Evolutionary conservation across 2,329 filamentous ascomycete species (phyloP).

Genomic region (Cercospora sp.): DNA sequence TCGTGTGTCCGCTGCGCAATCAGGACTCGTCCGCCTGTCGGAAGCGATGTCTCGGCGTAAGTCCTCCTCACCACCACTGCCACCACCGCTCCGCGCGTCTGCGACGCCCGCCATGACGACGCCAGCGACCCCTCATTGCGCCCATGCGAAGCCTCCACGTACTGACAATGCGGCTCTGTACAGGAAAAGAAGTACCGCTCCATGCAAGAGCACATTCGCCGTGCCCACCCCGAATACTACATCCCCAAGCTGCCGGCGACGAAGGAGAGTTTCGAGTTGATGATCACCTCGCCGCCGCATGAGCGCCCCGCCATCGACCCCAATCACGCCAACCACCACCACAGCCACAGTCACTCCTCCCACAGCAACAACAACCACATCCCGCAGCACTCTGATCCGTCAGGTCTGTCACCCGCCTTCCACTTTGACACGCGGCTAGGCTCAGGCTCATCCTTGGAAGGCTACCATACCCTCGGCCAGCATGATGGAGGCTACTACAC

Average conservation of each 20-base stretch:
- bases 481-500: constrained; percentile 48
- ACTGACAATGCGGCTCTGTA: constrained; percentile 38
- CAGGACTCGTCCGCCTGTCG: constrained; percentile 96
- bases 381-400: constrained; percentile 37
- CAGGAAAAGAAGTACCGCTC: constrained; percentile 95
- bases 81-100: constrained; percentile 2
- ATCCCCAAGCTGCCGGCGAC: constrained; percentile 97
- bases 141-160: not conserved
- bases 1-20: constrained; percentile 92
- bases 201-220: constrained; percentile 98
- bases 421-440: constrained; percentile 36
- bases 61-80: constrained; percentile 49
- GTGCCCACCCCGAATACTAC: constrained; percentile 95
- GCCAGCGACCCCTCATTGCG: not conserved
- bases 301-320: constrained; percentile 58
- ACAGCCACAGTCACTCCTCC: constrained; percentile 20
- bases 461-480: constrained; percentile 36
- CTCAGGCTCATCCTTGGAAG: constrained; percentile 41
- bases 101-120: not conserved
- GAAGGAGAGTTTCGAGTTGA: constrained; percentile 94
- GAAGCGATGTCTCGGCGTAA: constrained; percentile 96
- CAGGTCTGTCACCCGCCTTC: constrained; percentile 42
- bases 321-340: constrained; percentile 39
- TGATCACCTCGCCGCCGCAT: constrained; percentile 87
- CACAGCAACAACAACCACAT: constrained; percentile 26